Evolutionary conservation across 176 grass and related monocot species (phyloP).

Genomic region (Elymus sibiricus): DNA sequence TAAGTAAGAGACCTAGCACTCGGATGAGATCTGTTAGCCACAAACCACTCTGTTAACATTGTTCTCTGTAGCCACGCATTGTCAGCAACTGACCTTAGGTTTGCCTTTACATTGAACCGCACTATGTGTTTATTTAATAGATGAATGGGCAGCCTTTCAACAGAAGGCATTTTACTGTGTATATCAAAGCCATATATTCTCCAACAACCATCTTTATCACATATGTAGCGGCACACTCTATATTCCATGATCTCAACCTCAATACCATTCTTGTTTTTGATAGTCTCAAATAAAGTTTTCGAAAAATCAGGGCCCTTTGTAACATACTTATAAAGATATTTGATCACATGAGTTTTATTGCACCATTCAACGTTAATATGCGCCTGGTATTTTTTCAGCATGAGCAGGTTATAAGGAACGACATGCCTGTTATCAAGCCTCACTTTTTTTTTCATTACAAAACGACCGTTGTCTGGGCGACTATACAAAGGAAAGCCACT

Average conservation of each 20-base stretch:
- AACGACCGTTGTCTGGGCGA: not conserved
- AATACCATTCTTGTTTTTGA: not conserved
- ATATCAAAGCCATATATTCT: not conserved
- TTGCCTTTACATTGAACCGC: not conserved
- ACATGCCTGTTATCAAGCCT: not conserved
- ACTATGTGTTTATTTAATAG: not conserved
- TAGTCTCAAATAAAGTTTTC: not conserved
- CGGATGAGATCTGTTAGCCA: not conserved
- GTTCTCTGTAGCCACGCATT: not conserved
- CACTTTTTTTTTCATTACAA: not conserved
- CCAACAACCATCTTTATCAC: not conserved
- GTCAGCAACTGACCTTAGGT: not conserved
- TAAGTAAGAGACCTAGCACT: not conserved
- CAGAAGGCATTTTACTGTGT: not conserved
- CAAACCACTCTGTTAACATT: not conserved
- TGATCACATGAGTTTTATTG: not conserved
- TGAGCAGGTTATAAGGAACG: not conserved
- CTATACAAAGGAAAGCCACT: not conserved
- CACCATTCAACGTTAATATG: not conserved
- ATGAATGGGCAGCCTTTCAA: not conserved
- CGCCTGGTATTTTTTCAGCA: not conserved
- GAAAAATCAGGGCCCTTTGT: not conserved
- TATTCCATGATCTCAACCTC: not conserved
- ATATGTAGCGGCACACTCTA: not conserved
- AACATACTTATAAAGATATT: not conserved